These are phyloP conservation scores for Prinsepia uniflora DNA, from an alignment of 306 rosid genomes.

Conservation along the genomic window DNA sequence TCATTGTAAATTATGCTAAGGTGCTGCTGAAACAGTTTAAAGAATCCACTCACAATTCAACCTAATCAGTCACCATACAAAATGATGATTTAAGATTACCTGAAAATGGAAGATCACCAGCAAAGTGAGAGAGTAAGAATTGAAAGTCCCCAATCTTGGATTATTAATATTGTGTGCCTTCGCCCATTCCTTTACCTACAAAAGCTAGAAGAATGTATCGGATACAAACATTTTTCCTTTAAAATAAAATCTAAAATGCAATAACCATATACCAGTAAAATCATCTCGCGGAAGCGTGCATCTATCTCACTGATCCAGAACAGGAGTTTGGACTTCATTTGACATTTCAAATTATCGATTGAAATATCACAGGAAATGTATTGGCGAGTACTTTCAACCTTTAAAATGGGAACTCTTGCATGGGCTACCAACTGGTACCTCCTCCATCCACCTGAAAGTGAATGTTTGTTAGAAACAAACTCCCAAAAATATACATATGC, in stretches of 20 bases:
- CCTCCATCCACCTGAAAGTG: constrained; percentile 63
- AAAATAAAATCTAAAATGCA: constrained; percentile 18
- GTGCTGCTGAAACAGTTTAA: constrained; percentile 12
- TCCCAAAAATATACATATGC: not conserved
- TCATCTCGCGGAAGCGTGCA: constrained; percentile 71
- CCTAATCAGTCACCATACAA: constrained; percentile 2
- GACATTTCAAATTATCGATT: constrained; percentile 68
- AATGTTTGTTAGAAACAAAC: constrained; percentile 22
- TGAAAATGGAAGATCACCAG: constrained; percentile 91
- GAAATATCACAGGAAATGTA: constrained; percentile 87
- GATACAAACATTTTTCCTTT: constrained; percentile 23
- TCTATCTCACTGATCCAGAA: constrained; percentile 70
- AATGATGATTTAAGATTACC: constrained; percentile 45
- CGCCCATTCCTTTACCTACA: constrained; percentile 98
- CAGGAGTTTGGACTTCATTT: constrained; percentile 73
- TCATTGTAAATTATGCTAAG: constrained; percentile 4
- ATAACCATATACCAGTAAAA: constrained; percentile 67
- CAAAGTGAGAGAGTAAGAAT: constrained; percentile 82
- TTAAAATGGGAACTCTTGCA: constrained; percentile 88
- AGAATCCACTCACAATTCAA: not conserved
- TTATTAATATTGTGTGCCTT: constrained; percentile 75
- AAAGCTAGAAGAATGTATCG: constrained; percentile 37
- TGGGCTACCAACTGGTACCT: constrained; percentile 42
- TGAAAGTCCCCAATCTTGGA: constrained; percentile 68
- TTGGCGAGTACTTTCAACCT: constrained; percentile 43